These are phyloP conservation scores for Coemansia sp. DNA, from an alignment of 192 early-diverging fungal genomes.

Conservation along the genomic window DNA sequence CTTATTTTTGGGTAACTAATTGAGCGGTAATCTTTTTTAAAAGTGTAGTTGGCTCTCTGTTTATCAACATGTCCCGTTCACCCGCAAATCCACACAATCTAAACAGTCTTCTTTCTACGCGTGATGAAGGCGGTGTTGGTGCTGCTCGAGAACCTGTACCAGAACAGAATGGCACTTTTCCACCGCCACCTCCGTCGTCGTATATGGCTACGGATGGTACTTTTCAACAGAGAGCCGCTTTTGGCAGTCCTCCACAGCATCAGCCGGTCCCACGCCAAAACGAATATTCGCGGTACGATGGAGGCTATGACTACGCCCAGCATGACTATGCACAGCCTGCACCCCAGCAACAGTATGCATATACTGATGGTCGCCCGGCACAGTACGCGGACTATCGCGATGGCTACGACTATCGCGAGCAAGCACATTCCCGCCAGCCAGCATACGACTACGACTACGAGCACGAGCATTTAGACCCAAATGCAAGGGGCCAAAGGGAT, in stretches of 20 bases:
- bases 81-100: constrained; percentile 41
- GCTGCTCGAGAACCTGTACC: constrained; percentile 12
- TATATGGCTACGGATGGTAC: constrained; percentile 14
- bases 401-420: constrained; percentile 28
- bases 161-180: constrained; percentile 22
- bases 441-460: constrained; percentile 41
- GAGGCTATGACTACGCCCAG: constrained; percentile 20
- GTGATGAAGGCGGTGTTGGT: constrained; percentile 19
- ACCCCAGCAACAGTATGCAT: constrained; percentile 20
- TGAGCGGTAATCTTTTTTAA: neutral
- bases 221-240: constrained; percentile 21
- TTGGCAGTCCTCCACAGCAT: constrained; percentile 12
- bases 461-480: constrained; percentile 12
- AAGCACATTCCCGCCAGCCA: constrained; percentile 15
- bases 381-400: constrained; percentile 41
- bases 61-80: constrained; percentile 35
- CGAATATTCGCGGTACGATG: constrained; percentile 35
- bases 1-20: neutral
- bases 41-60: constrained; percentile 7
- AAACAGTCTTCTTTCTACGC: constrained; percentile 43
- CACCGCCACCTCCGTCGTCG: constrained; percentile 6
- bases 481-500: constrained; percentile 6
- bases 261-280: neutral
- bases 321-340: constrained; percentile 22
- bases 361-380: constrained; percentile 11